These are phyloP conservation scores for Plasmopara halstedii DNA, from an alignment of 352 stramenopile species.

Conservation along the genomic window DNA sequence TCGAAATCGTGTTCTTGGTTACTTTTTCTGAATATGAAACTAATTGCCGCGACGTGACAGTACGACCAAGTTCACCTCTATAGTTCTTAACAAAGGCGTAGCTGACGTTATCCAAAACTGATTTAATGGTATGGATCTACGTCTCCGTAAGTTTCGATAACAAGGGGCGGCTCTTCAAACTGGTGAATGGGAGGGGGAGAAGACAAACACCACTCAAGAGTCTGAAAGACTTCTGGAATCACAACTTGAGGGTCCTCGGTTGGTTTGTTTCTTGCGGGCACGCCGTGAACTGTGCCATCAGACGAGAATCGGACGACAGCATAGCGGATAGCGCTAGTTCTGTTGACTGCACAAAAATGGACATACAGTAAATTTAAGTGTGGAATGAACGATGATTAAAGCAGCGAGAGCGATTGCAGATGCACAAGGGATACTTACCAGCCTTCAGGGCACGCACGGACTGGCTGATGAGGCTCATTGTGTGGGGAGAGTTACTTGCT, in stretches of 20 bases:
- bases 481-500: conserved; percentile 21
- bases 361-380: conserved; percentile 3
- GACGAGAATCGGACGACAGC: conserved; percentile 46
- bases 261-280: conserved; percentile 29
- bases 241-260: conserved; percentile 70
- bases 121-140: conserved; percentile 79
- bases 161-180: conserved; percentile 83
- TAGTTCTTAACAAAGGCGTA: no score
- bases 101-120: no score
- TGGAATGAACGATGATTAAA: neutral
- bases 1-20: no score
- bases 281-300: conserved; percentile 27
- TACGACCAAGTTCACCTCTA: no score
- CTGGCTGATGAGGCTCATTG: conserved; percentile 78
- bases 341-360: conserved; percentile 31
- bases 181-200: conserved; percentile 83
- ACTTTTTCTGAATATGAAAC: no score
- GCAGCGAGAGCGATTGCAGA: neutral
- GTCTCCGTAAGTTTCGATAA: conserved; percentile 84
- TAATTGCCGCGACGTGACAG: no score
- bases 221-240: conserved; percentile 74
- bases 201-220: conserved; percentile 78
- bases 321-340: conserved; percentile 41
- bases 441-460: conserved; percentile 74
- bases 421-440: conserved; percentile 33